Base-by-base conservation (phyloP, 2,329 filamentous ascomycete genomes). In the Pseudopithomyces maydicus region DNA sequence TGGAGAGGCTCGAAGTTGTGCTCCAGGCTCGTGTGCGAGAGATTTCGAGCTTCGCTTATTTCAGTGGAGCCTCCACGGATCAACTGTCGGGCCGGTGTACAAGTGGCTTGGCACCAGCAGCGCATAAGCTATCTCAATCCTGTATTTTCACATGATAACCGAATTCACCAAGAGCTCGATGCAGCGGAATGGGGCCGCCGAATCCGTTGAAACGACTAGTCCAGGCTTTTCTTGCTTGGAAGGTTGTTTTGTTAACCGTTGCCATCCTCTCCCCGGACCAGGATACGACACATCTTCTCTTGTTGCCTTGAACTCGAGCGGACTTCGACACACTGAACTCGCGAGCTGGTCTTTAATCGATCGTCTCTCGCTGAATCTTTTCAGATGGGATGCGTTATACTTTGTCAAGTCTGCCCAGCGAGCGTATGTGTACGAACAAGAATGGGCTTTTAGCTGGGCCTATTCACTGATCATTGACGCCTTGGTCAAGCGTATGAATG, bases 361-460 rank as follows among this genome's bases (percentile, higher is more conserved):
- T 61, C 74, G 76, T 58, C 65, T 89, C 2, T 74, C 81, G 19
- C 76, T 82, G 33, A 85, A 85, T 42, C 78, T 95, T 56, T 87
- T 87, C 6, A 83, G 90, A 73, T 96, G 91, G 91, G 91, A 96
- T 73, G 89, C 88, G 32, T 81, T 96, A 63, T 95, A 94, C 74
- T 94, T 88, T 68, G 79, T 88, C 56, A 82, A 86, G 62, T 74
- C 81, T 43, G 85, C 90, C 4, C 81, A 81, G 41, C 80, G 84
- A 11, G 90, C 89, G 33, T 88, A 91, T 65, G 54, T 88, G 11
- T 90, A 86, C 72, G 91, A 96, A 77, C 91, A 95, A 77, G 90
- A 94, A 75, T 95, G 90, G 90, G 91, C 91, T 0, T 95, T 93
- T 77, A 88, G 88, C 36, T 84, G 82, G 76, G 79, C 80, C 10